These are phyloP conservation scores for Aureobasidium mangrovei DNA, from an alignment of 2,329 filamentous ascomycete genomes.

Conservation along the genomic window DNA sequence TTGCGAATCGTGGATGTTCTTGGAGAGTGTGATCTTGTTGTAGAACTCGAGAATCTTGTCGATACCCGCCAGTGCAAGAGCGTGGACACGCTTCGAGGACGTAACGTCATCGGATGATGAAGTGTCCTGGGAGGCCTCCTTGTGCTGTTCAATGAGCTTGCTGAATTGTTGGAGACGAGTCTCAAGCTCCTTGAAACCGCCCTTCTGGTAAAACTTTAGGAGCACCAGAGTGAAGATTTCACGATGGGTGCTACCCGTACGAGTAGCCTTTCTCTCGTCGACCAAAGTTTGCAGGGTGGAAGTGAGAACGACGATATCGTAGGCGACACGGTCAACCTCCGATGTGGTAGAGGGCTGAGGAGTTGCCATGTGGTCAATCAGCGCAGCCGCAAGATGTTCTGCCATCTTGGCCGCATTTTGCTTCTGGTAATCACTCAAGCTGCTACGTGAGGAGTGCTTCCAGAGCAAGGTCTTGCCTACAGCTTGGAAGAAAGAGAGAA, in stretches of 20 bases:
- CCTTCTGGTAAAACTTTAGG: conserved; percentile 74
- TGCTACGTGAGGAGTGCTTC: conserved; percentile 42
- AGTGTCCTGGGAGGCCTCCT: conserved; percentile 22
- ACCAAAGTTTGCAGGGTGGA: conserved; percentile 71
- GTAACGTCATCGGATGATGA: conserved; percentile 1
- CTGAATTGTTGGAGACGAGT: conserved; percentile 28
- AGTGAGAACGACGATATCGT: conserved; percentile 73
- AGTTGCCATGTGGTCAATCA: conserved; percentile 46
- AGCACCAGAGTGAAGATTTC: conserved; percentile 62
- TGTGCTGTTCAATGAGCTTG: conserved; percentile 19
- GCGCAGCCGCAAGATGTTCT: conserved; percentile 61
- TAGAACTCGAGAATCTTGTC: conserved; percentile 83
- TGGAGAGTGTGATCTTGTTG: conserved; percentile 63
- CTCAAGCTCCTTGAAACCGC: conserved; percentile 67
- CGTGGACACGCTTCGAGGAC: conserved; percentile 11
- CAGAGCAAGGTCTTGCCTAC: conserved; percentile 73
- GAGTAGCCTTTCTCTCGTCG: conserved; percentile 45
- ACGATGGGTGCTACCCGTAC: conserved; percentile 38
- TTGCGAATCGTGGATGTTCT: conserved; percentile 68
- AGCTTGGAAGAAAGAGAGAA: conserved; percentile 78
- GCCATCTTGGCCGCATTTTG: conserved; percentile 54
- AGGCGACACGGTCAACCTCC: conserved; percentile 39
- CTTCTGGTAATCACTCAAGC: conserved; percentile 52
- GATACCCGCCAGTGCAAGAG: conserved; percentile 21
- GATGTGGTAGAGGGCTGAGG: neutral